Percentiles rank a stretch among this genome's conserved stretches.
These are phyloP conservation scores for Microbotryum violaceum DNA, from an alignment of 1,284 basidiomycete species.

Conservation along the genomic window DNA sequence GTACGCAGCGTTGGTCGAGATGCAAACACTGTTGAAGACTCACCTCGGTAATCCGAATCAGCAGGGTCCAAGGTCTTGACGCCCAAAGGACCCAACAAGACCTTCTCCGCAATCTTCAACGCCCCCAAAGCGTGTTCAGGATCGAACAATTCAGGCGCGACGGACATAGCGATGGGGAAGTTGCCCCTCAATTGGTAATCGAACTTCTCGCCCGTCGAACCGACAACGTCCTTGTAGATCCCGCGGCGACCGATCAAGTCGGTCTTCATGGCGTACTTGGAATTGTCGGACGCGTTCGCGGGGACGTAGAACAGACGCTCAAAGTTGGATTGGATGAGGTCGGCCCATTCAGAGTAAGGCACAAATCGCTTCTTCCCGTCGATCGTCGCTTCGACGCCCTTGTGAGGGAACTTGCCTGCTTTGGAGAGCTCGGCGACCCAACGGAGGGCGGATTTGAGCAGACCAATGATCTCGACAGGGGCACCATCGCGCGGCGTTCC, in stretches of 20 bases:
- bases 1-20: not conserved
- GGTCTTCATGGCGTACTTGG: constrained; percentile 61
- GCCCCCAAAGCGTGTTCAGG: constrained; percentile 68
- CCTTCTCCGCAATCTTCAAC: constrained; percentile 64
- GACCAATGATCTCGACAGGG: constrained; percentile 87
- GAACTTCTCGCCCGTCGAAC: constrained; percentile 77
- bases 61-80: constrained; percentile 86
- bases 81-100: constrained; percentile 72
- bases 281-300: constrained; percentile 64
- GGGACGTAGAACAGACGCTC: constrained; percentile 89
- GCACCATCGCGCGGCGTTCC: constrained; percentile 94
- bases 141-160: constrained; percentile 91
- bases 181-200: constrained; percentile 67
- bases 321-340: constrained; percentile 75
- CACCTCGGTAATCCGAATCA: constrained; percentile 65
- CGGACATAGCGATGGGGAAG: constrained; percentile 76
- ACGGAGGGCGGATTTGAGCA: constrained; percentile 82
- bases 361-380: constrained; percentile 62
- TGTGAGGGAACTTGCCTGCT: constrained; percentile 73
- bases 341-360: constrained; percentile 84
- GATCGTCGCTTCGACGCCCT: constrained; percentile 74
- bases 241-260: constrained; percentile 77
- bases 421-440: constrained; percentile 70
- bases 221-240: constrained; percentile 97
- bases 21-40: not conserved